Percentiles rank a stretch among this genome's conserved stretches.
phyloP scores from a whole-genome alignment of 192 early-diverging fungal genomes.

The Mortierella hygrophila region DNA sequence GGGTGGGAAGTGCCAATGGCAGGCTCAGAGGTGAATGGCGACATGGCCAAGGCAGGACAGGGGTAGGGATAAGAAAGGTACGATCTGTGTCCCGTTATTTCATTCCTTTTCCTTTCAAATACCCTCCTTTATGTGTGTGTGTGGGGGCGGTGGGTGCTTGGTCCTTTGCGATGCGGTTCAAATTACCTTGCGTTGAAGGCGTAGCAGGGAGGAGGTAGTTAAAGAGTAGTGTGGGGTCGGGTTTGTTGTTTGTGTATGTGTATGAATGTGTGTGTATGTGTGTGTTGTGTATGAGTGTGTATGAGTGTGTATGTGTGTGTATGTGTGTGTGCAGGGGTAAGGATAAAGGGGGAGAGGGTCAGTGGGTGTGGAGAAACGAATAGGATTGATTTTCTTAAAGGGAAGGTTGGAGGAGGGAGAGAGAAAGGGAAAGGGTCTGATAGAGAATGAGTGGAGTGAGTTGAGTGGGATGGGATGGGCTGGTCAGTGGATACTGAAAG shows the following conservation, averaged over 20 bases:
- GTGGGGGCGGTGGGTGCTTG: background rate
- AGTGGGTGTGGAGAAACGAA: too few species aligned
- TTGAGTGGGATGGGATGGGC: background rate
- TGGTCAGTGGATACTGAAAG: background rate
- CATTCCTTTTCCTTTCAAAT: background rate
- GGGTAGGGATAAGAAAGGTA: background rate
- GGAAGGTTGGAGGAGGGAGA: background rate
- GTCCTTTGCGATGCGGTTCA: background rate
- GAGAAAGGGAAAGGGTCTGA: background rate
- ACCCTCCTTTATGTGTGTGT: background rate
- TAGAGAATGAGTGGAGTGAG: background rate
- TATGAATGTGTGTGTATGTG: background rate
- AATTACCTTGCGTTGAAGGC: background rate
- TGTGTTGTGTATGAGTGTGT: background rate
- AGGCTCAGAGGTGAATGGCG: background rate
- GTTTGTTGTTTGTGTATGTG: background rate
- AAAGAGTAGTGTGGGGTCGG: background rate
- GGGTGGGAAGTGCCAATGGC: background rate
- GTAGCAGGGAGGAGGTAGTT: background rate
- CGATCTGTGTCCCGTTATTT: background rate
- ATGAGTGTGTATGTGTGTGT: background rate
- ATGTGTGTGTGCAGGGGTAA: background rate
- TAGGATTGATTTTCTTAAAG: too few species aligned
- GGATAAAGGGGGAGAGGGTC: background rate
- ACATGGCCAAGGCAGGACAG: background rate